Conservation (phyloP, 495 filamentous ascomycete genomes). For the Penicillium roqueforti region DNA sequence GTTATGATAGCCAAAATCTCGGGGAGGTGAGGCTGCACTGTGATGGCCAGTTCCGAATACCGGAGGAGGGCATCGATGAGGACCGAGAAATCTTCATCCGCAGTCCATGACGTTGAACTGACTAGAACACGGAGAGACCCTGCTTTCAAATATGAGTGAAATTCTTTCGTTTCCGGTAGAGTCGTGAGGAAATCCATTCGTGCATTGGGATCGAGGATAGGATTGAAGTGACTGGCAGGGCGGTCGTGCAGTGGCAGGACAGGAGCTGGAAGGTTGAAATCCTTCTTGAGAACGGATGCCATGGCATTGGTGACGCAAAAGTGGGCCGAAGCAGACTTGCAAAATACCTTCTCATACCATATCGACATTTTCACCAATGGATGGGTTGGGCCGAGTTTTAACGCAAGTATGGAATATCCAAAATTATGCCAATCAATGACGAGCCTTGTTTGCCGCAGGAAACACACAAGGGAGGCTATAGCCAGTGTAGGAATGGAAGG, state of each 20-base stretch:
- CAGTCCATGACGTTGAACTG: slow-evolving; percentile 93
- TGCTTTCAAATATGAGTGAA: slow-evolving; percentile 51
- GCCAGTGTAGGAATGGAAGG: slow-evolving; percentile 89
- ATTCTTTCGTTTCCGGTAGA: slow-evolving; percentile 54
- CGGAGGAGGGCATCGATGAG: slow-evolving; percentile 76
- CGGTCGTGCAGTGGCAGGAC: slow-evolving; percentile 80
- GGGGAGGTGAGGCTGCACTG: slow-evolving; percentile 43
- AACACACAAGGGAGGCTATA: slow-evolving; percentile 66
- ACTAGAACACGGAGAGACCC: slow-evolving; percentile 65
- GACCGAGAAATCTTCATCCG: slow-evolving; percentile 90
- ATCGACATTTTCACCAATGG: slow-evolving; percentile 72
- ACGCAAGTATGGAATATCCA: slow-evolving; percentile 87
- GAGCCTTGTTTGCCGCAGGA: slow-evolving; percentile 72
- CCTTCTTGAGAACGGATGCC: slow-evolving; percentile 62
- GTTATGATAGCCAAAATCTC: slow-evolving; percentile 83
- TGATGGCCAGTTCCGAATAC: slow-evolving; percentile 56
- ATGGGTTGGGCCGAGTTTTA: slow-evolving; percentile 59
- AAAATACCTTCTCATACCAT: slow-evolving; percentile 69
- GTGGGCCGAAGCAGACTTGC: slow-evolving; percentile 64
- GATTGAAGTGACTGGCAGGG: slow-evolving; percentile 75
- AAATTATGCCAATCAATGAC: slow-evolving; percentile 99
- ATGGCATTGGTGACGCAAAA: slow-evolving; percentile 89
- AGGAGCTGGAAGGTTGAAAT: slow-evolving; percentile 58
- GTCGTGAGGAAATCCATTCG: slow-evolving; percentile 56
- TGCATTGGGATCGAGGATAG: slow-evolving; percentile 46